These are phyloP conservation scores for Trichoderma harzianum DNA, from an alignment of 2,329 filamentous ascomycete species.

Conservation along the genomic window DNA sequence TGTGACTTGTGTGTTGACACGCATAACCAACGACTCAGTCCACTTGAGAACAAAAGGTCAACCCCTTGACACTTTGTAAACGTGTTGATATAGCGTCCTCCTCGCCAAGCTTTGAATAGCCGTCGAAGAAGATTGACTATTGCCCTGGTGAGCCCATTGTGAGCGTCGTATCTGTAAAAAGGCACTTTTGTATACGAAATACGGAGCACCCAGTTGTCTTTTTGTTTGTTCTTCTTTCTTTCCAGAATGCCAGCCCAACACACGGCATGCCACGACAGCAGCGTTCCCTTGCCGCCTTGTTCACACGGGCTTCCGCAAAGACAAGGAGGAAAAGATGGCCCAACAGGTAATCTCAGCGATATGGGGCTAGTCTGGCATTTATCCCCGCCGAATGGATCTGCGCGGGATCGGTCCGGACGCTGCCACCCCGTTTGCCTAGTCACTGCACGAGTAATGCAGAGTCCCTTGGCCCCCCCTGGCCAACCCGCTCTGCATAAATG, in stretches of 20 bases:
- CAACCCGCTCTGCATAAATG: background rate
- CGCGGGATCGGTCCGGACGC: conserved; percentile 16
- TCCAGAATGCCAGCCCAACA: background rate
- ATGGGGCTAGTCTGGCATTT: background rate
- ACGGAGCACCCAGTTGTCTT: background rate
- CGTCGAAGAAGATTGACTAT: background rate
- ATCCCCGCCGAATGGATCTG: conserved; percentile 16
- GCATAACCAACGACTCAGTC: background rate
- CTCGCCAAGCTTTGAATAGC: background rate
- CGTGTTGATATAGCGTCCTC: background rate
- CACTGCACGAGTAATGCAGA: conserved; percentile 5
- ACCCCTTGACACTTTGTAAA: background rate
- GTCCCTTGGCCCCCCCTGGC: background rate
- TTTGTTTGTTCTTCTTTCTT: background rate
- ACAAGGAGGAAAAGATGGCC: background rate
- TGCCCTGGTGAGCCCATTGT: background rate
- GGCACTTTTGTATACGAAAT: background rate
- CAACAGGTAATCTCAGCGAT: background rate
- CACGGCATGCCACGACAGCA: background rate
- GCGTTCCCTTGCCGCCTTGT: background rate
- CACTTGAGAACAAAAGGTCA: background rate
- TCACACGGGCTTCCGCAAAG: background rate
- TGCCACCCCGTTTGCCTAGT: background rate
- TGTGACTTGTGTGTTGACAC: background rate
- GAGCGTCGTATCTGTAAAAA: background rate